Evolutionary conservation across 2,329 filamentous ascomycete species (phyloP), one percentile per base, ranked within the genome.

Genomic region (Onygenales sp.): DNA sequence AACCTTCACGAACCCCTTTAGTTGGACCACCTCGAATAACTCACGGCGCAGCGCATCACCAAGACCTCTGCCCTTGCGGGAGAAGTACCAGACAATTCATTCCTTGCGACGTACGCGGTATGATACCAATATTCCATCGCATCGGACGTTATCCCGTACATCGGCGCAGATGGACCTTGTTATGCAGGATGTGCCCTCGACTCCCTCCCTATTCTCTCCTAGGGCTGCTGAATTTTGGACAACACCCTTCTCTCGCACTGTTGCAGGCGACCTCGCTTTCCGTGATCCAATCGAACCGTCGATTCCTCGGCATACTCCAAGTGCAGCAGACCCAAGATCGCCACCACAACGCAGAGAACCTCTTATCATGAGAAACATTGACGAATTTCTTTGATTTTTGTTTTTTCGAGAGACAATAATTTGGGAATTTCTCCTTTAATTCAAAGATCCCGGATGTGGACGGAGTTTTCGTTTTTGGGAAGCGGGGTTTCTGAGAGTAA

Each of bases 321-420:
- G 54, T 62, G 32, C 21, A 39, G 62, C 62, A 7, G 70, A 73
- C 60, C 70, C 70, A 32, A 62, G 70, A 51, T 73, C 70, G n/a
- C 70, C 70, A 39, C 68, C 69, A 11, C 64, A 64, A 46, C 63
- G 67, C 41, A 62, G 61, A 17, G 70, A 72, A 55, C 64, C 66
- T 21, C 55, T 72, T 51, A 71, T 73, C 54, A 71, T 72, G 69
- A 69, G 70, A 64, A 73, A 66, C 58, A 73, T 73, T 62, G 70
- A 73, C 57, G 71, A 73, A 63, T 72, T 73, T 61, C 63, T 73
- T 57, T 73, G 65, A 69, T 61, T 41, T 32, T 42, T 32, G 14
- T 13, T 50, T 39, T 50, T 7, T 50, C 11, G 3, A 27, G 9
- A 44, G 42, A 44, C 14, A 14, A n/a, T 27, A 11, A 21, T n/a